Conservation (phyloP, 2,329 filamentous ascomycete species). For the Aspergillus sp. region DNA sequence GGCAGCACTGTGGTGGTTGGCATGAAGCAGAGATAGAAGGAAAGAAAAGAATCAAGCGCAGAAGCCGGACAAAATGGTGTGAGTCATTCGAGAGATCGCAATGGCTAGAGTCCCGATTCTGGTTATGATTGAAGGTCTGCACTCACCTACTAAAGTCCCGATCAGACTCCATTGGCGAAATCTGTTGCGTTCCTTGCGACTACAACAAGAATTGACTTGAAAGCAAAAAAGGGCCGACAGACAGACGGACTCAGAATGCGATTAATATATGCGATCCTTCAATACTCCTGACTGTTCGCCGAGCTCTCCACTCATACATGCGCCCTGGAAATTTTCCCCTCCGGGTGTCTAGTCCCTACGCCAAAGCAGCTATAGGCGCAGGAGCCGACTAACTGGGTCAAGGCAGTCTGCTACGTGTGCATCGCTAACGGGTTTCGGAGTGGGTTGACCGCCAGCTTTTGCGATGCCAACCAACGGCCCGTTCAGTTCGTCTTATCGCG, state of each 20-base stretch:
- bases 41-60: background rate
- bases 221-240: background rate
- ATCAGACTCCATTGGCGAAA: conserved; percentile 17
- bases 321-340: conserved; percentile 1
- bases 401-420: conserved; percentile 38
- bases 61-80: background rate
- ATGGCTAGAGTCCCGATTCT: background rate
- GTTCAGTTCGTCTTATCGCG: conserved; percentile 9
- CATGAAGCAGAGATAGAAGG: conserved; percentile 7
- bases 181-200: background rate
- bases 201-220: background rate
- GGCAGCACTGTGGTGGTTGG: conserved; percentile 18
- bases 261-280: conserved; percentile 1
- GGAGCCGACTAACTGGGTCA: conserved; percentile 25
- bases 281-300: background rate
- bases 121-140: background rate
- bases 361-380: conserved; percentile 19
- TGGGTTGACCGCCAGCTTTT: conserved; percentile 21
- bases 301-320: background rate
- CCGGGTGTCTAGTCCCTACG: conserved; percentile 7
- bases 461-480: conserved; percentile 15
- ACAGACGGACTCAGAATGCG: background rate
- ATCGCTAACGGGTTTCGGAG: conserved; percentile 31
- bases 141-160: conserved; percentile 20
- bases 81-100: conserved; percentile 2